Base-by-base conservation (phyloP, 2,329 filamentous ascomycete species). In the Beauveria australis region DNA sequence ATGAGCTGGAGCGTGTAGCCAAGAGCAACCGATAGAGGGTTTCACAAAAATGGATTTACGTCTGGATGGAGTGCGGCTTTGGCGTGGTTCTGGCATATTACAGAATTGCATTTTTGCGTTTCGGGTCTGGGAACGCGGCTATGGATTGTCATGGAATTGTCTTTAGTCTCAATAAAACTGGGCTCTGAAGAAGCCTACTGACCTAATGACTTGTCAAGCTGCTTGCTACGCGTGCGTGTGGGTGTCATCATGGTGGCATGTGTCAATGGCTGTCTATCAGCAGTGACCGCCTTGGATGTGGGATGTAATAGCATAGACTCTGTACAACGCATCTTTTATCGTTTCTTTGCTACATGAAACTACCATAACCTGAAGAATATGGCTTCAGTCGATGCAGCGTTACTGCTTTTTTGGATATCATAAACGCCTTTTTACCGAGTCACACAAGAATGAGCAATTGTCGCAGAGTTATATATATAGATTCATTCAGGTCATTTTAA, bases 1-100 rank as follows among this genome's bases (percentile, higher is more conserved):
- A 99, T 81, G 95, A 99, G 89, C 82, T 99, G 84, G 94, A 99
- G 89, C 94, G 94, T 94, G 94, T 99, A 74, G 94, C 94, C 83
- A 99, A 99, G 91, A 91, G 87, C 87, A 99, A 99, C 89, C 91
- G 94, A 89, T 99, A 97, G 92, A 92, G 70, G 75, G 69, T 55
- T 51, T 53, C 46, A 46, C 30, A 54, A 40, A 59, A 58, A 71
- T 63, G 59, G 64, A 63, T 61, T 64, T 68, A 67, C 69, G 71
- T 69, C 68, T 70, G 69, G 71, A 72, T 71, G 68, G 69, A 67
- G 70, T 73, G 69, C 68, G 72, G 73, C 72, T 74, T 74, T 72
- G 73, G 74, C 73, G 74, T 75, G 73, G 71, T 75, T 76, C 73
- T 73, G 74, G 74, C 69, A 75, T 76, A 70, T 74, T 75, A 75